Conservation (phyloP, 2,329 filamentous ascomycete genomes). For the Neurospora crassa region DNA sequence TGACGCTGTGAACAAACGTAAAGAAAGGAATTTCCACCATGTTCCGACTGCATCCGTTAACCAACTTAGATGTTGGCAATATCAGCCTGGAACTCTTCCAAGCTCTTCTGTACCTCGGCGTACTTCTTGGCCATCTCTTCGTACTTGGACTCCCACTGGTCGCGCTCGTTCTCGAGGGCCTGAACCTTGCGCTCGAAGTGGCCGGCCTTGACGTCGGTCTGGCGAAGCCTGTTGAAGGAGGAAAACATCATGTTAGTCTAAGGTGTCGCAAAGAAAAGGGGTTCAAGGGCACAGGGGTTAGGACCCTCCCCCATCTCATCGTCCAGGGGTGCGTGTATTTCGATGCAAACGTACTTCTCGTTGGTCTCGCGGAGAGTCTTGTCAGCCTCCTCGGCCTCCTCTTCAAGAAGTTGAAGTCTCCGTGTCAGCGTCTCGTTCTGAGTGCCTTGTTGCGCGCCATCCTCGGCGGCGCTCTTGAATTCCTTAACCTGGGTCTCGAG, state of each 20-base stretch:
- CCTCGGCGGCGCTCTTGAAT: conserved; percentile 76
- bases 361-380: conserved; percentile 94
- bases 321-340: background rate
- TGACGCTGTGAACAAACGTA: conserved; percentile 8
- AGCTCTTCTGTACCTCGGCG: conserved; percentile 71
- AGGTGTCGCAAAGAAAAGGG: conserved; percentile 4
- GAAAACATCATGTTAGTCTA: conserved; percentile 3
- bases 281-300: conserved; percentile 7
- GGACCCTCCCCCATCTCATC: background rate
- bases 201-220: conserved; percentile 98
- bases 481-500: conserved; percentile 76
- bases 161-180: conserved; percentile 81
- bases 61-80: conserved; percentile 77
- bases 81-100: conserved; percentile 82
- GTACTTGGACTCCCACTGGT: conserved; percentile 96
- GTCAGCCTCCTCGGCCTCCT: conserved; percentile 94
- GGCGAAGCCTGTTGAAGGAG: conserved; percentile 63
- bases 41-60: conserved; percentile 4
- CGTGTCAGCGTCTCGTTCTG: conserved; percentile 88
- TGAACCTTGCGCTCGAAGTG: conserved; percentile 99
- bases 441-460: conserved; percentile 71
- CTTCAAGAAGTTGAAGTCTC: conserved; percentile 90
- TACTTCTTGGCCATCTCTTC: conserved; percentile 96
- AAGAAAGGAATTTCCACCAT: background rate
- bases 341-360: conserved; percentile 69